A percentile compares a stretch with the other conserved stretches of the same genome.
These are phyloP conservation scores for Picea engelmannii DNA, from an alignment of 83 land plant species.

Conservation along the genomic window DNA sequence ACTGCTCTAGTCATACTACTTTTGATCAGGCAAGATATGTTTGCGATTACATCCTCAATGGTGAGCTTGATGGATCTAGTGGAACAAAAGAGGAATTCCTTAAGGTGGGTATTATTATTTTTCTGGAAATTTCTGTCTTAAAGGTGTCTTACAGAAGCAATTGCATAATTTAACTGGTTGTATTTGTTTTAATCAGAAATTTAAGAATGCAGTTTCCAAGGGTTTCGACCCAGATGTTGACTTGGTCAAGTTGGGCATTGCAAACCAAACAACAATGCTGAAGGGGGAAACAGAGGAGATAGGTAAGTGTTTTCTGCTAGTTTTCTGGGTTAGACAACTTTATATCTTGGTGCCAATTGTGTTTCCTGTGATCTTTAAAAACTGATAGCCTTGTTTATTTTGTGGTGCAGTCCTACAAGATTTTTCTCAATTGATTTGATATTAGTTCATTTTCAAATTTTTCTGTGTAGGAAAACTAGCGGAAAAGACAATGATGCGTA, in stretches of 20 bases:
- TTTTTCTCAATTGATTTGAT: background rate
- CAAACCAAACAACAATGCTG: slow-evolving; percentile 99
- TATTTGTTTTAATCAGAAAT: slow-evolving; percentile 63
- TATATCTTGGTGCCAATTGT: background rate
- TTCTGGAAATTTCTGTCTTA: background rate
- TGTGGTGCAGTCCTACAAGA: background rate
- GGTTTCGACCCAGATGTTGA: slow-evolving; percentile 92
- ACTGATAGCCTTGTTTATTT: background rate
- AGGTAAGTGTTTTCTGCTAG: slow-evolving; percentile 43
- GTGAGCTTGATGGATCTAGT: slow-evolving; percentile 92
- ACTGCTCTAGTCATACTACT: background rate
- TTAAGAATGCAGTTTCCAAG: slow-evolving; percentile 74
- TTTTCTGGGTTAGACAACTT: background rate
- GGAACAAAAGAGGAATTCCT: slow-evolving; percentile 87
- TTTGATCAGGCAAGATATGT: slow-evolving; percentile 77
- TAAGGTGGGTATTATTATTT: slow-evolving; percentile 40
- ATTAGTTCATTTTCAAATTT: background rate
- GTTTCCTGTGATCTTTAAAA: background rate
- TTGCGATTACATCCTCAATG: slow-evolving; percentile 90
- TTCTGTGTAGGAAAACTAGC: slow-evolving; percentile 74
- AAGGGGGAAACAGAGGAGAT: slow-evolving; percentile 98
- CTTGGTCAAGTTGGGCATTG: slow-evolving; percentile 82
- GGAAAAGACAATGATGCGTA: slow-evolving; percentile 90
- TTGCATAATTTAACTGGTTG: background rate
- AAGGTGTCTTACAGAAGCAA: background rate